A percentile compares a stretch with the other conserved stretches of the same genome.
These are phyloP conservation scores for Xylaria hypoxylon DNA, from an alignment of 2,329 filamentous ascomycete genomes.

Conservation along the genomic window DNA sequence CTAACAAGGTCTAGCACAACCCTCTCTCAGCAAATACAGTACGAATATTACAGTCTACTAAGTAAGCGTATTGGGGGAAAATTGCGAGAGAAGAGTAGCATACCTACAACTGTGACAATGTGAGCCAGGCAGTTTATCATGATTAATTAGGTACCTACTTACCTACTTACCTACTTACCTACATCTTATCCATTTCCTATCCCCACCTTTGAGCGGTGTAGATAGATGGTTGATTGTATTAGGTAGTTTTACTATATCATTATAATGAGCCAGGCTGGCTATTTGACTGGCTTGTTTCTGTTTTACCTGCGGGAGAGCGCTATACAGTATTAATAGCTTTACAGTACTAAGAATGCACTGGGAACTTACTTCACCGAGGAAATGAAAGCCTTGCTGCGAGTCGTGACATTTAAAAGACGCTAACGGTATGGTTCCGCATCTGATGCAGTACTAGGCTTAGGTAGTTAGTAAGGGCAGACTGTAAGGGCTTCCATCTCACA, in stretches of 20 bases:
- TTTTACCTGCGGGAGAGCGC: slow-evolving; percentile 18
- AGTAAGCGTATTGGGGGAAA: neutral
- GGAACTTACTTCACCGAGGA: neutral
- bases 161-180: neutral
- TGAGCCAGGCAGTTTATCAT: slow-evolving; percentile 6
- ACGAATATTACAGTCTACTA: slow-evolving; percentile 5
- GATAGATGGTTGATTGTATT: slow-evolving; percentile 22
- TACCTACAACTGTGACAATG: neutral
- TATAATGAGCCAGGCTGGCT: neutral
- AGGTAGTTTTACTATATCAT: slow-evolving; percentile 14
- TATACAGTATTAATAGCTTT: too few species aligned
- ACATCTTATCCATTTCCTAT: too few species aligned
- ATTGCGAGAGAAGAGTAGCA: neutral
- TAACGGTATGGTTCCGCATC: slow-evolving; percentile 12
- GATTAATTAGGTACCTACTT: slow-evolving; percentile 3
- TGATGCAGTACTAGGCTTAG: slow-evolving; percentile 15
- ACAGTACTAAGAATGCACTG: neutral
- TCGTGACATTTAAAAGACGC: slow-evolving; percentile 6
- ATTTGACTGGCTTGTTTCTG: slow-evolving; percentile 28
- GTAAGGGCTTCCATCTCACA: slow-evolving; percentile 1
- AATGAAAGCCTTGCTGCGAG: slow-evolving; percentile 10
- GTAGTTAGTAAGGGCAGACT: too few species aligned
- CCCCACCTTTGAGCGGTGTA: slow-evolving; percentile 22
- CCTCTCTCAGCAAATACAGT: slow-evolving; percentile 22
- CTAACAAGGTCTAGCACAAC: slow-evolving; percentile 14